These are phyloP conservation scores for Rhododendron ferrugineum DNA, from an alignment of 148 eudicot species.

Conservation along the genomic window DNA sequence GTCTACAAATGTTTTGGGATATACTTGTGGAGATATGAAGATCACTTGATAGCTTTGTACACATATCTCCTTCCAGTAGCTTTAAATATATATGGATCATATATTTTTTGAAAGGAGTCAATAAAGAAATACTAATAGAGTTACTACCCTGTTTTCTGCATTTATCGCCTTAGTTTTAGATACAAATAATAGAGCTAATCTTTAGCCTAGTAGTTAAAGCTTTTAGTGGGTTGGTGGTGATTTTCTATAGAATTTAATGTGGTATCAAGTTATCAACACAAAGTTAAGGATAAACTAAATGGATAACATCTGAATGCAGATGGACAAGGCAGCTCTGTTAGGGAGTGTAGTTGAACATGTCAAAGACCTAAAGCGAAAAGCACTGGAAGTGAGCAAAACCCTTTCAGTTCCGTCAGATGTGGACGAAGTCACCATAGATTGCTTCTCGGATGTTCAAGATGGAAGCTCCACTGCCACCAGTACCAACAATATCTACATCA, in stretches of 20 bases:
- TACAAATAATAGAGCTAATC: not conserved
- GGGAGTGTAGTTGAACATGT: slow-evolving; percentile 67
- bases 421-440: slow-evolving; percentile 58
- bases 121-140: not conserved
- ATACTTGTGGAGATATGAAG: not conserved
- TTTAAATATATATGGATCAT: not conserved
- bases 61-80: not conserved
- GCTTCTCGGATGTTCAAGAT: slow-evolving; percentile 7
- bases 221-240: not conserved
- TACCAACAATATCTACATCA: slow-evolving; percentile 24
- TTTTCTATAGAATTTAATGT: not conserved
- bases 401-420: slow-evolving; percentile 52
- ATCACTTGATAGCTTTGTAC: not conserved
- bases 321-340: slow-evolving; percentile 92
- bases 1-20: not conserved
- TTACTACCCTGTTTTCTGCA: not conserved
- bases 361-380: slow-evolving; percentile 47
- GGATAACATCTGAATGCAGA: slow-evolving; percentile 32
- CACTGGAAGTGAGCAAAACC: slow-evolving; percentile 49
- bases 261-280: not conserved
- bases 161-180: not conserved
- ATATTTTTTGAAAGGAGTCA: not conserved
- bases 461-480: not conserved
- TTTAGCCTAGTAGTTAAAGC: not conserved
- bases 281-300: not conserved